Conservation (phyloP, 495 filamentous ascomycete species). For the Tuber borchii region DNA sequence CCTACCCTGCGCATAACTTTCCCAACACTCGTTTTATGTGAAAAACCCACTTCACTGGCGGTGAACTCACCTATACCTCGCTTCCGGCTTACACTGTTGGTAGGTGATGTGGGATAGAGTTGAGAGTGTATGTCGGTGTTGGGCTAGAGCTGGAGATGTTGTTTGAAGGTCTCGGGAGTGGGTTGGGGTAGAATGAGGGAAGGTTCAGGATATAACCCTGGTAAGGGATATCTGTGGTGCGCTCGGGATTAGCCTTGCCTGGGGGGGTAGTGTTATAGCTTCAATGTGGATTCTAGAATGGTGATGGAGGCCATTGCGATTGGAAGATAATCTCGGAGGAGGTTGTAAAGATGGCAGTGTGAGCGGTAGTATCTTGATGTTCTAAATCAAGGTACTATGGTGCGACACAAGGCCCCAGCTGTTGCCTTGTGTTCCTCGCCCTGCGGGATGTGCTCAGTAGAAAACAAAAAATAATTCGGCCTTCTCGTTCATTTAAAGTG, state of each 20-base stretch:
- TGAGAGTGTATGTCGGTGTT: background rate
- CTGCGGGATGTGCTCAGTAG: background rate
- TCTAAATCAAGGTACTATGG: no score
- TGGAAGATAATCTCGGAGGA: no score
- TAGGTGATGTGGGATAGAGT: background rate
- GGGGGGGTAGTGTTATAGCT: background rate
- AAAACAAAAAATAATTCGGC: background rate
- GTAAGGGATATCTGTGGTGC: background rate
- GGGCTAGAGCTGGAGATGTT: background rate
- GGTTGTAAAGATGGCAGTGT: background rate
- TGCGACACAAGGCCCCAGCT: background rate
- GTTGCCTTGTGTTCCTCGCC: background rate
- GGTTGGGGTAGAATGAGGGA: background rate
- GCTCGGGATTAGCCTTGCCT: background rate
- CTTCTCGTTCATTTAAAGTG: background rate
- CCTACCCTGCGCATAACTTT: background rate
- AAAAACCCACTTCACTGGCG: background rate
- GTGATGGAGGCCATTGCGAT: background rate
- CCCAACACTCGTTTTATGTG: background rate
- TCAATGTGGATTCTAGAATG: background rate
- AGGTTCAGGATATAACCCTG: no score
- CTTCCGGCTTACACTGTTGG: background rate
- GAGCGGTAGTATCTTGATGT: background rate
- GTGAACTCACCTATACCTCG: background rate
- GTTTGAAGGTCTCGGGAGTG: background rate